Evolutionary conservation across 306 rosid species (phyloP).

Genomic region (Herpetospermum pedunculosum): DNA sequence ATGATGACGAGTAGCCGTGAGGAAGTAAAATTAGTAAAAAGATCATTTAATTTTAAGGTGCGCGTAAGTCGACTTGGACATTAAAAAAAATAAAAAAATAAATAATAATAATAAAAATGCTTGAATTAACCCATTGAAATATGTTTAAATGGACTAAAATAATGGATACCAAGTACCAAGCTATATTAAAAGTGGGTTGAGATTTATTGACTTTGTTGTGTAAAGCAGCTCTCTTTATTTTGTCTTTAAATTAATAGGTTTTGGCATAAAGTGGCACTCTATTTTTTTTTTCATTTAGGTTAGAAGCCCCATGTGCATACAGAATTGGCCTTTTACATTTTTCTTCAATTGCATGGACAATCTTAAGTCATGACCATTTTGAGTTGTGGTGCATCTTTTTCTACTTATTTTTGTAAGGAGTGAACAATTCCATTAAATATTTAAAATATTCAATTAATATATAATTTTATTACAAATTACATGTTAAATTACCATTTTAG

Average conservation of each 20-base stretch:
- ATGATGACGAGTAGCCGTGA: no score
- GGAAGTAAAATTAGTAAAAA: no score
- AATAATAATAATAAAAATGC: no score
- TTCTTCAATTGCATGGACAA: neutral
- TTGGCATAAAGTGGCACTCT: neutral
- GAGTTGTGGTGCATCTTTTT: neutral
- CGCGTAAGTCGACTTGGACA: no score
- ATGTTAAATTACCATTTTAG: no score
- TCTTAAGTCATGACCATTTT: neutral
- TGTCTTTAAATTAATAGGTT: neutral
- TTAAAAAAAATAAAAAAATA: no score
- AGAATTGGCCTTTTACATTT: neutral
- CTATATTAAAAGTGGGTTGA: neutral
- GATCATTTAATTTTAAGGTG: no score
- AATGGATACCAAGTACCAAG: no score
- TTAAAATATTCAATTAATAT: no score
- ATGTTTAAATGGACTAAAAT: no score
- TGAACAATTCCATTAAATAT: neutral
- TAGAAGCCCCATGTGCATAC: neutral
- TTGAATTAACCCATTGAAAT: no score
- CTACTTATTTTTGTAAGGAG: neutral
- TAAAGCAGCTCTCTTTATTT: neutral
- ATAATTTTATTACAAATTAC: no score
- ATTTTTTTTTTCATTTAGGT: neutral
- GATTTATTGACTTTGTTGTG: neutral